phyloP scores from a whole-genome alignment of 352 stramenopile species.

The Globisporangium lucens region DNA sequence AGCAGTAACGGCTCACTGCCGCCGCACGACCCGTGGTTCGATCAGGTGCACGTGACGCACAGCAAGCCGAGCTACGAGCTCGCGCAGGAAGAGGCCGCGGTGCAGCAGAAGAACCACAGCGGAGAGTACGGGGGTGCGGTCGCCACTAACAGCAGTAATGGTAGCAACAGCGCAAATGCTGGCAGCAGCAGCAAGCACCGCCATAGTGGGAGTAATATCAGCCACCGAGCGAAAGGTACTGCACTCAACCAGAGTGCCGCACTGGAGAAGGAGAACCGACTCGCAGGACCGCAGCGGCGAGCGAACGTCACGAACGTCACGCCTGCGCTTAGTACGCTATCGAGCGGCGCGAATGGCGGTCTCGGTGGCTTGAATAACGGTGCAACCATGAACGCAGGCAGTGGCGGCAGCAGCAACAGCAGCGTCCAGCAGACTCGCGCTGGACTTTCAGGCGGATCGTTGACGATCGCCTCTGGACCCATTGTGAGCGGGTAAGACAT shows the following conservation, averaged over 20 bases:
- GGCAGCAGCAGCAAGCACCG: neutral
- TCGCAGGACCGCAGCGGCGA: constrained; percentile 8
- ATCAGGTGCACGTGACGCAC: constrained; percentile 48
- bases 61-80: constrained; percentile 58
- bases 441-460: neutral
- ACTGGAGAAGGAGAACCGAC: constrained; percentile 39
- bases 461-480: neutral
- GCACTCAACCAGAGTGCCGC: constrained; percentile 11
- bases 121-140: neutral
- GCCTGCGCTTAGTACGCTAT: neutral
- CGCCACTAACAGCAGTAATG: neutral
- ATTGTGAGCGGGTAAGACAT: constrained; percentile 14
- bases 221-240: neutral
- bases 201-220: neutral
- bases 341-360: neutral
- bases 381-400: neutral
- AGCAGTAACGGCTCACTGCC: constrained; percentile 6
- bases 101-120: constrained; percentile 15
- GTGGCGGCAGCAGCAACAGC: neutral
- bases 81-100: constrained; percentile 26
- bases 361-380: neutral
- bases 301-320: constrained; percentile 3
- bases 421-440: constrained; percentile 2
- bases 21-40: constrained; percentile 69
- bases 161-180: neutral